A percentile compares a stretch with the other conserved stretches of the same genome.
phyloP scores from a whole-genome alignment of 495 filamentous ascomycete genomes.

The Aspergillus campestris region DNA sequence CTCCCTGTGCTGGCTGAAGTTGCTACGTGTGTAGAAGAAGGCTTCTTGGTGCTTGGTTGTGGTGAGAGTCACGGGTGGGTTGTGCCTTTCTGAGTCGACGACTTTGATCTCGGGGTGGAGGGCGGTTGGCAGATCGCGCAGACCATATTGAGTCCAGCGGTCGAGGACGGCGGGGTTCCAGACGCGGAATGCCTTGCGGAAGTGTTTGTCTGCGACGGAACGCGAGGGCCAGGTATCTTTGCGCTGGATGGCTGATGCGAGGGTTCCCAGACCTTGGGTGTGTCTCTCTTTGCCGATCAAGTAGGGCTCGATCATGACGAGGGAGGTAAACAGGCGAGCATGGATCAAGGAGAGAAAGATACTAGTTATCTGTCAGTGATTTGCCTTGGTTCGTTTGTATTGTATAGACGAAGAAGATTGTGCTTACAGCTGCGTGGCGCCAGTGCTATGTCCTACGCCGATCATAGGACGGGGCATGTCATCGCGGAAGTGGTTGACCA shows the following conservation, averaged over 20 bases:
- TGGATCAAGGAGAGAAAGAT: conserved; percentile 51
- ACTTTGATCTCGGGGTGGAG: conserved; percentile 28
- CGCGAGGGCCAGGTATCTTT: conserved; percentile 54
- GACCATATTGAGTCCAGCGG: conserved; percentile 43
- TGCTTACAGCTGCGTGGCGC: conserved; percentile 43
- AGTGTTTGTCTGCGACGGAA: conserved; percentile 35
- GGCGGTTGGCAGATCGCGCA: conserved; percentile 43
- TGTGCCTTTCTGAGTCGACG: background rate
- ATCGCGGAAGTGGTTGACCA: conserved; percentile 65
- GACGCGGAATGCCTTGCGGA: conserved; percentile 43
- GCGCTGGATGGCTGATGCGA: conserved; percentile 36
- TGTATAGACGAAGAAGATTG: background rate
- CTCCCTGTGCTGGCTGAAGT: conserved; percentile 7
- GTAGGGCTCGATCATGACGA: conserved; percentile 65
- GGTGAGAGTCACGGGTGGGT: conserved; percentile 34
- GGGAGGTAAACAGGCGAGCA: conserved; percentile 58
- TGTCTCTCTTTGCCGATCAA: conserved; percentile 17
- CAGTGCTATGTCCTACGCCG: conserved; percentile 66
- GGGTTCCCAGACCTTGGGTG: conserved; percentile 1
- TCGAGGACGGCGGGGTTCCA: conserved; percentile 60
- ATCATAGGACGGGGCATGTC: conserved; percentile 59
- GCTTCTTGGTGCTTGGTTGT: conserved; percentile 44
- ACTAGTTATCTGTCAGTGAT: background rate
- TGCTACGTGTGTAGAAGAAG: conserved; percentile 31
- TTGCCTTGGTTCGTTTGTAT: background rate